These are phyloP conservation scores for Exophiala sp. DNA, from an alignment of 2,329 filamentous ascomycete species.

Conservation along the genomic window DNA sequence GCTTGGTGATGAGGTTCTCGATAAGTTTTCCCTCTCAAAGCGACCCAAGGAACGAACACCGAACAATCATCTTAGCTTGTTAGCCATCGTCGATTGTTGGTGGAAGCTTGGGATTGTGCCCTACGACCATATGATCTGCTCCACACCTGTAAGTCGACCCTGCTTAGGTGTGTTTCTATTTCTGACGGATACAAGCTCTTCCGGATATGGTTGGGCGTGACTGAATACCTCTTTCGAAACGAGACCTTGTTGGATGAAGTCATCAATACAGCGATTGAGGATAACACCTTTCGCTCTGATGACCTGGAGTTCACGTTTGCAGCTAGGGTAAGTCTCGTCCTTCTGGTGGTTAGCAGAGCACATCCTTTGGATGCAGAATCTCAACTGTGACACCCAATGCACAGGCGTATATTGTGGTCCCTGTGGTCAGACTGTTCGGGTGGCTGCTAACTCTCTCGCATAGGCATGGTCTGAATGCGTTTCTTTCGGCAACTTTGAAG, in stretches of 20 bases:
- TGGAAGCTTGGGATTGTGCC: slow-evolving; percentile 86
- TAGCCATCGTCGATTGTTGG: slow-evolving; percentile 99
- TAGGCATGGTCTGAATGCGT: slow-evolving; percentile 93
- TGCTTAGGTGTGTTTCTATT: slow-evolving; percentile 11
- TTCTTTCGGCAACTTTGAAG: slow-evolving; percentile 82
- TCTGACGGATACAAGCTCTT: slow-evolving; percentile 56
- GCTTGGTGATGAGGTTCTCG: slow-evolving; percentile 71
- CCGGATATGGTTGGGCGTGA: slow-evolving; percentile 93
- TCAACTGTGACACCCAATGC: too few species aligned
- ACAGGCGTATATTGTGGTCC: too few species aligned
- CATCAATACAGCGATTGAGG: slow-evolving; percentile 77
- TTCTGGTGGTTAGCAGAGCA: too few species aligned
- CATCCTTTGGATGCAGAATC: too few species aligned
- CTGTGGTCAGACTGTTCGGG: too few species aligned
- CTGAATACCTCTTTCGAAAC: slow-evolving; percentile 89
- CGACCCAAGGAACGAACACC: slow-evolving; percentile 61
- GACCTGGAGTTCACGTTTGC: slow-evolving; percentile 98
- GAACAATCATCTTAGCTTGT: slow-evolving; percentile 88
- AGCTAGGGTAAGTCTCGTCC: slow-evolving; percentile 53
- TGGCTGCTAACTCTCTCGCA: neutral
- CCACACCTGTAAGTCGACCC: slow-evolving; percentile 62
- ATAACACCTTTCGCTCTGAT: slow-evolving; percentile 87
- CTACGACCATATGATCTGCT: slow-evolving; percentile 99
- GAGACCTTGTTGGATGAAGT: slow-evolving; percentile 73
- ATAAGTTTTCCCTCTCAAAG: slow-evolving; percentile 78